Conservation (phyloP, 208 protist genomes). For the Wallacemonas sp. region DNA sequence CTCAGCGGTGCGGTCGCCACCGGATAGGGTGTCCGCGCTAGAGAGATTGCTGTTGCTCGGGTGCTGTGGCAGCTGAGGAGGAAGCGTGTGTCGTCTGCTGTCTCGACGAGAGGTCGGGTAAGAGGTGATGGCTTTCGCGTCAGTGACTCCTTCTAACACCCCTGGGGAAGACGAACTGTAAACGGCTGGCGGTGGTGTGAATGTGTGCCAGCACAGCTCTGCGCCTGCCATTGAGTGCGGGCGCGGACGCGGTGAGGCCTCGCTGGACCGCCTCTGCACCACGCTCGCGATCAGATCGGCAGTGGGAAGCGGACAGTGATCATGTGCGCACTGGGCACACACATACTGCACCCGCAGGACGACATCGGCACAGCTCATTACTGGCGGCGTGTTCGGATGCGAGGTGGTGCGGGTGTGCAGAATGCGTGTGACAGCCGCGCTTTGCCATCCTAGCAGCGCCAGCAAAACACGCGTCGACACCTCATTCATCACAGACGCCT, state of each 20-base stretch:
- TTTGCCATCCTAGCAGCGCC: constrained; percentile 11
- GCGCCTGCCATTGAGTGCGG: not conserved
- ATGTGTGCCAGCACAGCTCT: too few species aligned
- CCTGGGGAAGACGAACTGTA: not conserved
- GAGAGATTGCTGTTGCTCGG: too few species aligned
- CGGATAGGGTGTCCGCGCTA: too few species aligned
- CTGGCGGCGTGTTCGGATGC: not conserved
- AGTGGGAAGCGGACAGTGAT: not conserved
- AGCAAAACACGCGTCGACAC: constrained; percentile 1
- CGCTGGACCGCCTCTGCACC: not conserved
- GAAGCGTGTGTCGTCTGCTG: too few species aligned
- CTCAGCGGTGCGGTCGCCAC: too few species aligned
- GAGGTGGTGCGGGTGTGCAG: too few species aligned
- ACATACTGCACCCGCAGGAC: not conserved
- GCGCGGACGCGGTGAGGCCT: not conserved
- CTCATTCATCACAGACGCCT: too few species aligned
- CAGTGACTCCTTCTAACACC: too few species aligned
- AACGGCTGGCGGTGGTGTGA: too few species aligned
- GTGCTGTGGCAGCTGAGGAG: too few species aligned
- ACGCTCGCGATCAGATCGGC: not conserved
- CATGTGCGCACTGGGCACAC: not conserved
- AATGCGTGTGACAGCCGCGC: constrained; percentile 10
- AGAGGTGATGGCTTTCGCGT: too few species aligned
- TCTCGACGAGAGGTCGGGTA: too few species aligned
- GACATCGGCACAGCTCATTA: not conserved